Evolutionary conservation across 2,329 filamentous ascomycete genomes (phyloP).

Genomic region (Penicillium sp.): DNA sequence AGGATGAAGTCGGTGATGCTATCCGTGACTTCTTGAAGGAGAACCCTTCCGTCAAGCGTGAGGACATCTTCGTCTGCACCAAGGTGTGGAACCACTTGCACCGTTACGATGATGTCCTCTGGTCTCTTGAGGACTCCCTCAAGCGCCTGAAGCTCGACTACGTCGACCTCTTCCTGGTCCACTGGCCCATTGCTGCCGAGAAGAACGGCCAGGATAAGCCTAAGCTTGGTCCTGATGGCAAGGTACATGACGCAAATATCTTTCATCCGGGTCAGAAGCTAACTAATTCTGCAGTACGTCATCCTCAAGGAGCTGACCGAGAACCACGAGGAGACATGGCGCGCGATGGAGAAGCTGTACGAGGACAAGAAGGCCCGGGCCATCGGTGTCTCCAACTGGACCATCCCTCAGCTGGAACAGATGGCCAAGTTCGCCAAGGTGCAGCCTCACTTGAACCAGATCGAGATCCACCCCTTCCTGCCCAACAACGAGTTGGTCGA

Average conservation of each 20-base stretch:
- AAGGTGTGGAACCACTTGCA: slow-evolving; percentile 53
- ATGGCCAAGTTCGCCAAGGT: slow-evolving; percentile 43
- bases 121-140: slow-evolving; percentile 57
- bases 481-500: slow-evolving; percentile 42
- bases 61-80: slow-evolving; percentile 49
- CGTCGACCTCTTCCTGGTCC: slow-evolving; percentile 62
- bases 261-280: slow-evolving; percentile 1
- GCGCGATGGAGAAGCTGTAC: slow-evolving; percentile 60
- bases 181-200: slow-evolving; percentile 50
- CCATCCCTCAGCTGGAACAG: slow-evolving; percentile 46
- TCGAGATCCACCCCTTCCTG: slow-evolving; percentile 47
- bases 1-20: slow-evolving; percentile 50
- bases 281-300: slow-evolving; percentile 44
- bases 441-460: slow-evolving; percentile 43
- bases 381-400: slow-evolving; percentile 76
- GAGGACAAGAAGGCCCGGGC: slow-evolving; percentile 58
- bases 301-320: slow-evolving; percentile 62
- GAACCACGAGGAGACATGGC: slow-evolving; percentile 60
- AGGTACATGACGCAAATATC: slow-evolving; percentile 32
- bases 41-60: slow-evolving; percentile 44
- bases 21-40: slow-evolving; percentile 53
- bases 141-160: slow-evolving; percentile 63
- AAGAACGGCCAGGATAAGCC: slow-evolving; percentile 45
- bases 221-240: slow-evolving; percentile 49
- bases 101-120: slow-evolving; percentile 44